Base-by-base conservation (phyloP, 2,329 filamentous ascomycete genomes). In the Tetracladium maxilliforme region DNA sequence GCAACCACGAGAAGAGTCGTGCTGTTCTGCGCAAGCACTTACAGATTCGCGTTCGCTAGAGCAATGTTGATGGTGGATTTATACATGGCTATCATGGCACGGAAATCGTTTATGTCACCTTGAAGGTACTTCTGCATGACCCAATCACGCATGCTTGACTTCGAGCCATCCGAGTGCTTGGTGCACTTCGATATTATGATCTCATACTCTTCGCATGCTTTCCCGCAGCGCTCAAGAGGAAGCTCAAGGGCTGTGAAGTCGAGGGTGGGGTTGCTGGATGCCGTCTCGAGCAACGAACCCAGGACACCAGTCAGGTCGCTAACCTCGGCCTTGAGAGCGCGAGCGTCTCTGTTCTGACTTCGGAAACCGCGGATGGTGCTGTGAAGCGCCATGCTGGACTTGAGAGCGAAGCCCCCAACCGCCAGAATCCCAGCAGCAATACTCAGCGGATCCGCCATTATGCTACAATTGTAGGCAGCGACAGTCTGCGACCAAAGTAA, bases 91-190 rank as follows among this genome's bases (percentile, higher is more conserved):
- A 61, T 32, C 19, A 52, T 33, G 13, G 44, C 35, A 19, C 41
- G 44, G 27, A 59, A 60, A 24, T 43, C 45, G 30, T 51, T 45
- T 22, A 60, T 51, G 31, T 56, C 43, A 21, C 56, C 47, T 15
- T 49, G 52, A 45, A 58, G 54, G 25, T 58, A 60, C 30, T 33
- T 48, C 22, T 60, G 33, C 35, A 43, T 53, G 5, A 52, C 49
- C 56, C 51, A 60, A 33, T 57, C 55, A 22, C 51, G 47, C 36
- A 60, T 57, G 36, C 50, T 60, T 13, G 45, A 42, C 26, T 45
- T 40, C 30, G 33, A 37, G 16, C 32, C 40, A 13, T 33, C 38
- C 18, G 52, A 57, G 22, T 39, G 45, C 21, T 41, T 38, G 18
- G 38, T 40, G 29, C 37, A 52, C 39, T 47, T 47, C 15, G 34